Percentiles rank a stretch among this genome's conserved stretches.
Evolutionary conservation across 176 grass and related monocot species (phyloP).

Genomic region (Avena insularis): DNA sequence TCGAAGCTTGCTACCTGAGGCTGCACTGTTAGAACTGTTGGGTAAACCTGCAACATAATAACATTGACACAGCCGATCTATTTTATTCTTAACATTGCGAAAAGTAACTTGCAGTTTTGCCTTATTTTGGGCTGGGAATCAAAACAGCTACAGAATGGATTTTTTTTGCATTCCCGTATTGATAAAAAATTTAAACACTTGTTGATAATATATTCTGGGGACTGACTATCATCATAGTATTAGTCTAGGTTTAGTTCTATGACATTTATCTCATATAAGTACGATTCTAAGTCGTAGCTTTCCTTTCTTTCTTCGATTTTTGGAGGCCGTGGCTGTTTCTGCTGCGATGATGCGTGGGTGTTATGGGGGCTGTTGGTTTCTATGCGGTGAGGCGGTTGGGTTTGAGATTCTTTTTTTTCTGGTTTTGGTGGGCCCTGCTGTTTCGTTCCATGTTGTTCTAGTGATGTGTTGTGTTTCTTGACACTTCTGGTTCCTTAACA

Average conservation of each 20-base stretch:
- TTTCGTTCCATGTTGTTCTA: no score
- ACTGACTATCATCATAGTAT: neutral
- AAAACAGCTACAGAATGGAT: neutral
- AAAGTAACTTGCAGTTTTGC: slow-evolving; percentile 14
- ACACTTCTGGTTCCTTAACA: neutral
- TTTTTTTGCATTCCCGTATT: slow-evolving; percentile 10
- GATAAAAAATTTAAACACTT: neutral
- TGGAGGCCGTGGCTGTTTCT: no score
- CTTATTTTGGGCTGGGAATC: neutral
- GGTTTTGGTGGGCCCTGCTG: no score
- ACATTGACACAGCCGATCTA: neutral
- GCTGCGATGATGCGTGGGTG: no score
- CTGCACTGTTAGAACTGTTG: neutral
- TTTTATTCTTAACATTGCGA: neutral
- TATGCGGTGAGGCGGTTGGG: no score
- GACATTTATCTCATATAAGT: neutral
- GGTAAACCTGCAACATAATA: slow-evolving; percentile 9
- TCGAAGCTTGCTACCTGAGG: slow-evolving; percentile 8
- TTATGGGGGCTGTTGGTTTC: no score
- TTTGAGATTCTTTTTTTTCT: no score
- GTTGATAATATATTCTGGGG: slow-evolving; percentile 2
- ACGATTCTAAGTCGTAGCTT: no score
- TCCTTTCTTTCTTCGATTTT: neutral
- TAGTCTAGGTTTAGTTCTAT: slow-evolving; percentile 22
- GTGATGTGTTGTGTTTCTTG: no score